Percentiles rank a stretch among this genome's conserved stretches.
Conservation (phyloP, 768 basidiomycete species). For the Naganishia vaughanmartiniae region DNA sequence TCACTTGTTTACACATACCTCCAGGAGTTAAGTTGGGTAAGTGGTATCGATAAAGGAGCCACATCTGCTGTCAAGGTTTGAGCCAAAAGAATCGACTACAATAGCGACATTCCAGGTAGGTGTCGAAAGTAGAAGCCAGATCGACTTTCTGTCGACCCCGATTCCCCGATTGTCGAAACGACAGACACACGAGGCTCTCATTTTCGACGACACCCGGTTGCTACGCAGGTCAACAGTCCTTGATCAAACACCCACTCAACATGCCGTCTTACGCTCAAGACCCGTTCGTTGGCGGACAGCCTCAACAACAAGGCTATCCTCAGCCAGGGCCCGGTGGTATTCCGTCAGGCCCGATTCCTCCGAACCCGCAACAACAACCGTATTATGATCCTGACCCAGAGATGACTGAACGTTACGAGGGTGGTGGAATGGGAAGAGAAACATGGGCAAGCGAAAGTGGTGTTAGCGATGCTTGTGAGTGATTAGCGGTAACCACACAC, state of each 20-base stretch:
- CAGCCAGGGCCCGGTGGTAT: conserved; percentile 28
- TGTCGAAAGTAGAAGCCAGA: not conserved
- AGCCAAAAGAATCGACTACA: not conserved
- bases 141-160: conserved; percentile 13
- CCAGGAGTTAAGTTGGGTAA: conserved; percentile 6
- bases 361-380: conserved; percentile 27
- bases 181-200: not conserved
- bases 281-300: conserved; percentile 15
- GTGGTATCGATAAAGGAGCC: conserved; percentile 11
- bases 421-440: conserved; percentile 47
- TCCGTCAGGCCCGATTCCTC: conserved; percentile 19
- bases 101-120: conserved; percentile 2
- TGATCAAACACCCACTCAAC: not conserved
- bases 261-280: conserved; percentile 20
- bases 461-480: conserved; percentile 24
- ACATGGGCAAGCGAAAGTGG: conserved; percentile 51
- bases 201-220: not conserved
- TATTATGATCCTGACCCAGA: conserved; percentile 45
- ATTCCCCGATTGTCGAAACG: conserved; percentile 13
- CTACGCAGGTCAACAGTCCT: not conserved
- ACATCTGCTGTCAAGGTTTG: not conserved
- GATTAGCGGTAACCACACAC: not conserved
- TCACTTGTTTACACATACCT: not conserved
- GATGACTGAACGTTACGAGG: conserved; percentile 45
- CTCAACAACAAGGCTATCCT: conserved; percentile 22